These are phyloP conservation scores for Alternaria sp. DNA, from an alignment of 2,329 filamentous ascomycete species.

Conservation along the genomic window DNA sequence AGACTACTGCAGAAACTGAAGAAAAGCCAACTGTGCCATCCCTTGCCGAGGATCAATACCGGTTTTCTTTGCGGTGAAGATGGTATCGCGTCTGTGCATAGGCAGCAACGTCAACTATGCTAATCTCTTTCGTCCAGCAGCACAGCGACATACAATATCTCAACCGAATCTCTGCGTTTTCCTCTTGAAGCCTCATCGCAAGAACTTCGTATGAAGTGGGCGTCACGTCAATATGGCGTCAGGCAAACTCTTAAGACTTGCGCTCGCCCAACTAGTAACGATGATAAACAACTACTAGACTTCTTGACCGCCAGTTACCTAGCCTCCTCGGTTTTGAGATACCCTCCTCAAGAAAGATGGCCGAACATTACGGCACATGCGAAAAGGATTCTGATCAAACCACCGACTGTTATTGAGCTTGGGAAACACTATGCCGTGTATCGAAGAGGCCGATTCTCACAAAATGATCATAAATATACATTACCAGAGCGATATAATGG, in stretches of 20 bases:
- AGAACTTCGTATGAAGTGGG: neutral
- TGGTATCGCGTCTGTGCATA: conserved; percentile 3
- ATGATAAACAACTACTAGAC: conserved; percentile 22
- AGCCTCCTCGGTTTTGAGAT: conserved; percentile 11
- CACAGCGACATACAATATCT: neutral
- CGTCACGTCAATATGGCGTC: neutral
- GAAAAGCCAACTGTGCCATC: neutral
- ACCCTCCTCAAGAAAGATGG: conserved; percentile 19
- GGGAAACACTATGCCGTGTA: conserved; percentile 20
- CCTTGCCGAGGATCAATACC: neutral
- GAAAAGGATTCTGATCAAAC: conserved; percentile 7
- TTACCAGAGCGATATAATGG: conserved; percentile 17
- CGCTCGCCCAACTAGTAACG: conserved; percentile 5
- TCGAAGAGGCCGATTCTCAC: conserved; percentile 3
- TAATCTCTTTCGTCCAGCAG: neutral
- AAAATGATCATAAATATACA: conserved; percentile 17
- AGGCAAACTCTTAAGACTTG: neutral
- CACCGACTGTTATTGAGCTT: conserved; percentile 18
- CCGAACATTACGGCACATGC: conserved; percentile 16
- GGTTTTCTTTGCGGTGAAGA: neutral
- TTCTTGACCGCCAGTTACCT: conserved; percentile 21
- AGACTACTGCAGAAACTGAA: neutral
- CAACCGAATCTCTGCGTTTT: neutral
- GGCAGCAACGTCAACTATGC: neutral
- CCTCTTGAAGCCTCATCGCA: neutral